Percentiles rank a stretch among this genome's conserved stretches.
These are phyloP conservation scores for Colletotrichum noveboracense DNA, from an alignment of 2,329 filamentous ascomycete genomes.

Conservation along the genomic window DNA sequence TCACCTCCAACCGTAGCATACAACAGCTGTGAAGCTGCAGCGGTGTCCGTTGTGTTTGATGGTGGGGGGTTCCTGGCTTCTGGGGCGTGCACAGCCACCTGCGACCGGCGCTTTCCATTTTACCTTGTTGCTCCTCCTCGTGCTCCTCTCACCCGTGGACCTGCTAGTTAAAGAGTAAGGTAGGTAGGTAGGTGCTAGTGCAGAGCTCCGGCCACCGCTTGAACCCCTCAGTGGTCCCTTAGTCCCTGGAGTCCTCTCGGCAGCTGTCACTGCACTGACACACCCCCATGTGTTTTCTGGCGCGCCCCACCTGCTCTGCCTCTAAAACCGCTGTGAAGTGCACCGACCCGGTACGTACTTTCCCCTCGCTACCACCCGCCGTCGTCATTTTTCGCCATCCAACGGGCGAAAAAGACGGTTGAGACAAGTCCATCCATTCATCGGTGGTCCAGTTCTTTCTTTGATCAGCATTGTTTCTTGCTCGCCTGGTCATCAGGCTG, in stretches of 20 bases:
- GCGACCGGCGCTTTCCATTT: background rate
- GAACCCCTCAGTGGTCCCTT: background rate
- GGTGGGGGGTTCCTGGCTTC: background rate
- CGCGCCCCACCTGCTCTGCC: background rate
- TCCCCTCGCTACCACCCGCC: background rate
- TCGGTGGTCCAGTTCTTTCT: background rate
- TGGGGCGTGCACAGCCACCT: slow-evolving; percentile 5
- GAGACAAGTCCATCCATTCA: background rate
- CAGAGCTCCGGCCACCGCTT: background rate
- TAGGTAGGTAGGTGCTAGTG: background rate
- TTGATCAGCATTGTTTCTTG: background rate
- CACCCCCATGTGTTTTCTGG: slow-evolving; percentile 9
- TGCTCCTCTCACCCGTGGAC: background rate
- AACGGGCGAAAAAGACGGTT: background rate
- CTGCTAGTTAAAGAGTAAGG: background rate
- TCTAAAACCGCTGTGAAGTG: background rate
- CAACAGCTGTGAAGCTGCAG: background rate
- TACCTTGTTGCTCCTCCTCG: background rate
- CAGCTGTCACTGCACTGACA: slow-evolving; percentile 12
- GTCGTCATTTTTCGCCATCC: slow-evolving; percentile 10
- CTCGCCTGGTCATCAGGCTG: background rate
- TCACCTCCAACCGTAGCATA: background rate
- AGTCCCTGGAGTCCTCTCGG: background rate
- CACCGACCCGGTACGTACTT: background rate
- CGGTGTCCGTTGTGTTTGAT: background rate